These are phyloP conservation scores for Bathelium albidoporum DNA, from an alignment of 495 filamentous ascomycete species.

Conservation along the genomic window DNA sequence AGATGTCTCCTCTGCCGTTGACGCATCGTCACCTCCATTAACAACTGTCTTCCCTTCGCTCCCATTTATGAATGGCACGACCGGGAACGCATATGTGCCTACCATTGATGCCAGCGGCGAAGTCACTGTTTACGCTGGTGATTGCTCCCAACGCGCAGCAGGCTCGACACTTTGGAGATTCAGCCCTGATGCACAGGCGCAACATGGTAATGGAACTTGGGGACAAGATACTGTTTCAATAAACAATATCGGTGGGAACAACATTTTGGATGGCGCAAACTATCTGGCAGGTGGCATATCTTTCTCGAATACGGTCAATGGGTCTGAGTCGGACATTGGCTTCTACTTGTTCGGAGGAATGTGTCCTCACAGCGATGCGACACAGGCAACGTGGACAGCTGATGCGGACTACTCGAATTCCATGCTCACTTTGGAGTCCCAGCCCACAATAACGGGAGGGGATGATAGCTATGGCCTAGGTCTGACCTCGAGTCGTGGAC, in stretches of 20 bases:
- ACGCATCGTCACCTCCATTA: slow-evolving; percentile 41
- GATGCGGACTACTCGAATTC: slow-evolving; percentile 65
- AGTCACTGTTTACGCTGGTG: slow-evolving; percentile 59
- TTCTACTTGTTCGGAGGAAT: slow-evolving; percentile 80
- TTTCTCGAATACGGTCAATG: slow-evolving; percentile 50
- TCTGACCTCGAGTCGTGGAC: slow-evolving; percentile 38
- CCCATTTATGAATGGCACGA: slow-evolving; percentile 49
- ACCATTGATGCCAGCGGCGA: slow-evolving; percentile 53
- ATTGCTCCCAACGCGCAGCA: slow-evolving; percentile 44
- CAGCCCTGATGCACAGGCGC: slow-evolving; percentile 29
- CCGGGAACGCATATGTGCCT: slow-evolving; percentile 46
- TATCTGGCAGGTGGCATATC: slow-evolving; percentile 56
- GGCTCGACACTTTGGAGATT: slow-evolving; percentile 48
- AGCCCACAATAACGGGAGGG: background rate
- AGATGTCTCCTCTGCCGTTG: slow-evolving; percentile 49
- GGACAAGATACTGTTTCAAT: slow-evolving; percentile 23
- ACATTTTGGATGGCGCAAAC: slow-evolving; percentile 43
- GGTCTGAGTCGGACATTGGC: slow-evolving; percentile 38
- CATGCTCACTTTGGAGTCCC: slow-evolving; percentile 52
- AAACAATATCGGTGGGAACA: slow-evolving; percentile 24
- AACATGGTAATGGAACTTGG: slow-evolving; percentile 50
- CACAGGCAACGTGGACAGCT: slow-evolving; percentile 45
- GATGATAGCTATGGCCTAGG: slow-evolving; percentile 32
- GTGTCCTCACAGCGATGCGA: slow-evolving; percentile 52
- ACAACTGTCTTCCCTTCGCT: slow-evolving; percentile 49